phyloP scores from a whole-genome alignment of 148 eudicot species.

The Gaultheria prostrata region DNA sequence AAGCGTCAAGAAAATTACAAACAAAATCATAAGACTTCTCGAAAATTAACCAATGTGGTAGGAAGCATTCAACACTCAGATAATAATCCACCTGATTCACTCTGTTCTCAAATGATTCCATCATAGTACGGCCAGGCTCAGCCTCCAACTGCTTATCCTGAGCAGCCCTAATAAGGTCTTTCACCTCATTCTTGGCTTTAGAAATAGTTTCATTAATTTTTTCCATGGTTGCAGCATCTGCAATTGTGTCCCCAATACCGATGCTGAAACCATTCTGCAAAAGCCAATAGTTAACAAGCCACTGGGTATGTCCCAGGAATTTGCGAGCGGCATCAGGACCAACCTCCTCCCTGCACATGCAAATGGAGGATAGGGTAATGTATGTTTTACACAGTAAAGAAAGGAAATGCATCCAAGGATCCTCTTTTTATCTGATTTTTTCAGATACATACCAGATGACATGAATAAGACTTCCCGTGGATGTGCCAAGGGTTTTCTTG shows the following conservation, averaged over 20 bases:
- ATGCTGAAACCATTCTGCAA: conserved; percentile 90
- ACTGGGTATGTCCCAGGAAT: conserved; percentile 97
- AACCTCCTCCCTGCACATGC: conserved; percentile 80
- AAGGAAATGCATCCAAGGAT: background rate
- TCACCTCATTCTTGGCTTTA: conserved; percentile 89
- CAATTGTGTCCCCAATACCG: conserved; percentile 99
- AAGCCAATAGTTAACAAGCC: conserved; percentile 99
- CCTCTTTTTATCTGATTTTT: background rate
- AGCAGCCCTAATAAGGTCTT: conserved; percentile 66
- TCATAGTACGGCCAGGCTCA: conserved; percentile 99
- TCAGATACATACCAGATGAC: conserved; percentile 67
- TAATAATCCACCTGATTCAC: conserved; percentile 77
- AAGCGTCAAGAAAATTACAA: conserved; percentile 1
- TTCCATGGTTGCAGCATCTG: conserved; percentile 97
- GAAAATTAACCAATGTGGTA: background rate
- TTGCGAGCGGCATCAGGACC: conserved; percentile 99
- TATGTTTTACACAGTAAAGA: background rate
- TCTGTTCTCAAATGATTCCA: conserved; percentile 97
- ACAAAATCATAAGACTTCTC: background rate
- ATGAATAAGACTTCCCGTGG: conserved; percentile 93
- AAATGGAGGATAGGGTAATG: background rate
- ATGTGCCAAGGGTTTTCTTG: conserved; percentile 91
- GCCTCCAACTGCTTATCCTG: conserved; percentile 87
- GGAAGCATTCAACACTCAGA: background rate
- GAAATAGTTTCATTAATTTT: conserved; percentile 85